Conservation (phyloP, 192 early-diverging fungal species). For the Tieghemiomyces parasiticus region DNA sequence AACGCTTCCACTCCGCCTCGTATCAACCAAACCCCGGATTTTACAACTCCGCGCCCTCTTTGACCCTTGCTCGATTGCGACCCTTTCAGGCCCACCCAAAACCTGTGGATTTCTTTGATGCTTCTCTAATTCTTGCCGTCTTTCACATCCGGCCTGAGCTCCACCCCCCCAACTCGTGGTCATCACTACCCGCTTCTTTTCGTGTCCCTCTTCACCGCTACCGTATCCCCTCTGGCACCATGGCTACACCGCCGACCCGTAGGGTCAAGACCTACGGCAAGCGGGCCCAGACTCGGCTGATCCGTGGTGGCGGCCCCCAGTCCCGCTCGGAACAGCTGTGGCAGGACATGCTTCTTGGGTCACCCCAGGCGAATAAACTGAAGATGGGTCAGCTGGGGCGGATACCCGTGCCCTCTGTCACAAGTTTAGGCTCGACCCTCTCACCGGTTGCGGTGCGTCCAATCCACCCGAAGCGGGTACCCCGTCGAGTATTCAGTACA, state of each 20-base stretch:
- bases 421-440: background rate
- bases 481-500: background rate
- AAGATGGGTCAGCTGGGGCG: background rate
- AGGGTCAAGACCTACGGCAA: constrained; percentile 9
- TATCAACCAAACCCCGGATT: too few relatives aligned
- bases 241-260: constrained; percentile 2
- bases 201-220: too few relatives aligned
- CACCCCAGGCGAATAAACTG: background rate
- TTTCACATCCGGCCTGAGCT: too few relatives aligned
- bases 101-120: too few relatives aligned
- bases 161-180: too few relatives aligned
- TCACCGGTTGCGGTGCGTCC: background rate
- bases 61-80: too few relatives aligned
- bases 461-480: background rate
- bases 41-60: too few relatives aligned
- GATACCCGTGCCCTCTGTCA: background rate
- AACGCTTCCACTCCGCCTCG: too few relatives aligned
- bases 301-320: background rate
- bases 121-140: too few relatives aligned
- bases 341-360: constrained; percentile 6
- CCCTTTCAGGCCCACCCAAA: too few relatives aligned
- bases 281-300: constrained; percentile 5
- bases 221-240: too few relatives aligned
- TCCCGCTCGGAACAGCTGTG: constrained; percentile 8
- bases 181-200: too few relatives aligned